Base-by-base conservation (phyloP, 2,329 filamentous ascomycete genomes). In the Sphaerulina vaccinii region DNA sequence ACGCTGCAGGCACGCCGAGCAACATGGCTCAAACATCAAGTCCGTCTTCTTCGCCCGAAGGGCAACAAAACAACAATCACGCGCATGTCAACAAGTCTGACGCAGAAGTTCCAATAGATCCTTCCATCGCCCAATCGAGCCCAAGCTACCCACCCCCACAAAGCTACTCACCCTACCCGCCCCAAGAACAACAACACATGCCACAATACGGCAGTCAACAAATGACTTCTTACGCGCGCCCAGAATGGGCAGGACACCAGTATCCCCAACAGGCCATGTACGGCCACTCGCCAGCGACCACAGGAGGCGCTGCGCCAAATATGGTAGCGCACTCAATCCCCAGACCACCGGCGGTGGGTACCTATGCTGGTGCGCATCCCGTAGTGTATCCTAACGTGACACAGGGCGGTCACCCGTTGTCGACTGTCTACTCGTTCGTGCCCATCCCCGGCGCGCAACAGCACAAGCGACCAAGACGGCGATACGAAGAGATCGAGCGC, bases 1-100 rank as follows among this genome's bases (percentile, higher is more conserved):
- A 93, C 79, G 86, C 85, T 74, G 78, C 88, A 73, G 82, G 82
- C 77, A 85, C 81, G 73, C 82, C 84, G 71, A 81, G 84, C 73
- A 84, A 86, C 85, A 96, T 96, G 91, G 90, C 91, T 84, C 90
- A 96, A 89, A 84, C 90, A 86, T 89, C 89, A 87, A 96, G 91
- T 96, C 88, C 89, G 90, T 96, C 89, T 77, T 82, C 89, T 81
- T 81, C 87, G 79, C 82, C 85, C 82, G 87, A 90, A 89, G 87
- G 79, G 72, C 78, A 79, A 81, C 84, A 87, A 85, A 86, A 85
- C 78, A 80, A 82, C 77, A 79, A 81, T 54, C 61, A 66, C 60
- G 60, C 62, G 59, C 54, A 60, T 51, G 57, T 59, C 73, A 79
- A 83, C 80, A 91, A 90, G 76, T 95, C 91, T 96, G 88, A 96